A percentile compares a stretch with the other conserved stretches of the same genome.
These are phyloP conservation scores for Chlamydomonas reinhardtii DNA, from an alignment of 163 green algal genomes.

Conservation along the genomic window DNA sequence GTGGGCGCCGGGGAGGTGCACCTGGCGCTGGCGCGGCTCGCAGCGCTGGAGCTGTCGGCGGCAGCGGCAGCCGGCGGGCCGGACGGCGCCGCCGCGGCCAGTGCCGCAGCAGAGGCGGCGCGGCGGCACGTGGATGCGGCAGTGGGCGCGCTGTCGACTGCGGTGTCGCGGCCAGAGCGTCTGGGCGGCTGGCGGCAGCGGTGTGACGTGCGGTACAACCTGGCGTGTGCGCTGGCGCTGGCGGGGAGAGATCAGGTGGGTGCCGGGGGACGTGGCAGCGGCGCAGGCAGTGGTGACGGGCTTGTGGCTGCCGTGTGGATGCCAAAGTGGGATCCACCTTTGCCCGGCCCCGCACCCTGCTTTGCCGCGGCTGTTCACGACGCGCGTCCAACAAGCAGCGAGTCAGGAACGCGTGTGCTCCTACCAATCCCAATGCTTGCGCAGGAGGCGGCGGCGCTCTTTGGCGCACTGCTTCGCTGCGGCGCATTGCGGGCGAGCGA, in stretches of 20 bases:
- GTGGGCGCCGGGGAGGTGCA: constrained; percentile 68
- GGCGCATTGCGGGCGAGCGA: constrained; percentile 30
- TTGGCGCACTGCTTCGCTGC: not conserved
- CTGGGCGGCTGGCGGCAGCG: constrained; percentile 67
- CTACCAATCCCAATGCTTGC: no score
- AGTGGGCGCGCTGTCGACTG: constrained; percentile 35
- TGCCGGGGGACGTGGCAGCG: not conserved
- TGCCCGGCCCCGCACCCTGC: no score
- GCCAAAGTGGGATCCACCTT: no score
- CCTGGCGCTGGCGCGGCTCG: constrained; percentile 47
- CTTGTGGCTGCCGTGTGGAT: no score
- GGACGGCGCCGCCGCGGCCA: no score
- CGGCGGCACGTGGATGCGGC: constrained; percentile 10
- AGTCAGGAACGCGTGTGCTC: no score
- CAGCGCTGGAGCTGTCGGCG: not conserved
- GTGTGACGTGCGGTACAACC: constrained; percentile 78
- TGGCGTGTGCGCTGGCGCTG: constrained; percentile 63
- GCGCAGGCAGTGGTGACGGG: no score
- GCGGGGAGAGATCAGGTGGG: constrained; percentile 10
- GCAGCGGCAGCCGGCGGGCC: not conserved
- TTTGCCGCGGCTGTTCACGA: no score
- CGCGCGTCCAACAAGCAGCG: no score
- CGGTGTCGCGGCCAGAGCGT: constrained; percentile 57
- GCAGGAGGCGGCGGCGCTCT: constrained; percentile 15
- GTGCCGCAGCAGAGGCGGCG: not conserved